Conservation (phyloP, 495 filamentous ascomycete genomes). For the Lasiosphaeria ovina region DNA sequence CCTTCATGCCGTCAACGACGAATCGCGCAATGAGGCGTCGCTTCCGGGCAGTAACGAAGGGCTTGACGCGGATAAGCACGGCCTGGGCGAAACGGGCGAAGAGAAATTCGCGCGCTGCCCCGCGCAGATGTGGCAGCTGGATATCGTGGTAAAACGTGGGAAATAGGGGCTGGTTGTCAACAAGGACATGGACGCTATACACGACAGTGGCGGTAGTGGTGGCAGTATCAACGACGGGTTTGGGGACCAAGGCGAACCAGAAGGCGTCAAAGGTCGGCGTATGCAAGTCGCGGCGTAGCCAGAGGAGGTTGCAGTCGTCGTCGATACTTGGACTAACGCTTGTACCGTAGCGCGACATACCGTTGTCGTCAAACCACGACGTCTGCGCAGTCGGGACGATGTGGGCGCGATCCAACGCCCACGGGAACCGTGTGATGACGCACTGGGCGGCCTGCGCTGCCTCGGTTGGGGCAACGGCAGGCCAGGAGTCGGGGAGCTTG, state of each 20-base stretch:
- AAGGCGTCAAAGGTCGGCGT: constrained; percentile 1
- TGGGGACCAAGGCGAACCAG: constrained; percentile 6
- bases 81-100: constrained; percentile 9
- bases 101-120: constrained; percentile 2
- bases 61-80: constrained; percentile 4
- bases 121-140: neutral
- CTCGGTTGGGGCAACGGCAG: neutral
- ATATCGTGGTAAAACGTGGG: constrained; percentile 2
- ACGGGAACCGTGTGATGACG: neutral
- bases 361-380: neutral
- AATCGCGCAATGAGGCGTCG: constrained; percentile 1
- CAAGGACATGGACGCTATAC: constrained; percentile 1
- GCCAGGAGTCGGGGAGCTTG: constrained; percentile 3
- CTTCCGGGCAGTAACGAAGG: constrained; percentile 2
- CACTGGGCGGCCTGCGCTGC: constrained; percentile 1
- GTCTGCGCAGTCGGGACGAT: constrained; percentile 1
- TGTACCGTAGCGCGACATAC: constrained; percentile 1
- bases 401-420: constrained; percentile 3
- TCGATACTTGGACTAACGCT: neutral
- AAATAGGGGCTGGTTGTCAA: neutral
- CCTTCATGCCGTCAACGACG: neutral
- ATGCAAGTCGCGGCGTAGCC: constrained; percentile 6
- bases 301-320: constrained; percentile 2
- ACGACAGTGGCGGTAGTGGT: neutral
- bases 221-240: neutral